Conservation (phyloP, 2,329 filamentous ascomycete species). For the Torrubiellomyces zombiae region DNA sequence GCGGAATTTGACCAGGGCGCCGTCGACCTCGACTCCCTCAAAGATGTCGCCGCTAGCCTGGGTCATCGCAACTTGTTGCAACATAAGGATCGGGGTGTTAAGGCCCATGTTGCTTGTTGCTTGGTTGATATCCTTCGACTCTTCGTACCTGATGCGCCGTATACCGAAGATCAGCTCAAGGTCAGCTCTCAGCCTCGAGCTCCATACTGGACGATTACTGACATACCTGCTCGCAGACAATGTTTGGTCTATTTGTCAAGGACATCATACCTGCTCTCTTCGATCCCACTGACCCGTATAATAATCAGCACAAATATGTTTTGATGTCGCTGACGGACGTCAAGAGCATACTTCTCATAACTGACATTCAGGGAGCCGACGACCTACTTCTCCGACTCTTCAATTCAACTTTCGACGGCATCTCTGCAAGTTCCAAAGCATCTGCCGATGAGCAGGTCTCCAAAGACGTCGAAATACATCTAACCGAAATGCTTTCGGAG, state of each 20-base stretch:
- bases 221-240: slow-evolving; percentile 42
- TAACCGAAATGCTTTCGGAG: slow-evolving; percentile 70
- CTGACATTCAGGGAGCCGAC: slow-evolving; percentile 72
- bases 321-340: slow-evolving; percentile 77
- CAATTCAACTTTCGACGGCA: slow-evolving; percentile 77
- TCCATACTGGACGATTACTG: slow-evolving; percentile 4
- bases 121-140: slow-evolving; percentile 85
- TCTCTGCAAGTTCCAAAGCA: slow-evolving; percentile 61
- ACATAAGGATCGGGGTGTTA: slow-evolving; percentile 88
- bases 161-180: slow-evolving; percentile 79
- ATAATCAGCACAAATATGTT: slow-evolving; percentile 83
- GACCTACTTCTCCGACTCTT: slow-evolving; percentile 69
- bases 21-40: slow-evolving; percentile 67
- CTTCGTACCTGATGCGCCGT: slow-evolving; percentile 88
- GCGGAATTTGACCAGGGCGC: slow-evolving; percentile 76
- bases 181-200: slow-evolving; percentile 22
- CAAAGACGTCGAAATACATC: slow-evolving; percentile 86
- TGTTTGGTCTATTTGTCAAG: slow-evolving; percentile 78
- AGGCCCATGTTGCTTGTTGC: slow-evolving; percentile 75
- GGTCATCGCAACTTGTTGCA: slow-evolving; percentile 65
- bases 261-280: slow-evolving; percentile 72
- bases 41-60: slow-evolving; percentile 69
- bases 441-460: slow-evolving; percentile 66
- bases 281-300: slow-evolving; percentile 77
- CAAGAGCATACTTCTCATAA: slow-evolving; percentile 84